Evolutionary conservation across 805 yeast species (phyloP).

Genomic region (Metschnikowia gelsemii): DNA sequence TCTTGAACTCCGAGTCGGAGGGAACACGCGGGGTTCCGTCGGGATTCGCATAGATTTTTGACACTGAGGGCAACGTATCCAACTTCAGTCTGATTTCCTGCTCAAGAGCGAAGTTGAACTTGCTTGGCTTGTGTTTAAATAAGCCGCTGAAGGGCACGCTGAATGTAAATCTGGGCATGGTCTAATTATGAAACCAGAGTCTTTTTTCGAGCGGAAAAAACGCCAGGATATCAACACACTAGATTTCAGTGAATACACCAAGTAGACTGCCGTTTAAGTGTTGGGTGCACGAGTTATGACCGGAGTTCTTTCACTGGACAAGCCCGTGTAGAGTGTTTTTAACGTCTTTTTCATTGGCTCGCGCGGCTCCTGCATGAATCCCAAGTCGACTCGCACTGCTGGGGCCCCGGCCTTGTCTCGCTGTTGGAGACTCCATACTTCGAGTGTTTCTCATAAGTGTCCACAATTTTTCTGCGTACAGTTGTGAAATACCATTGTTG

Average conservation of each 20-base stretch:
- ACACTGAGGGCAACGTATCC: conserved; percentile 61
- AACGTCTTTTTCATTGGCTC: neutral
- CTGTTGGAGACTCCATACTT: too few relatives aligned
- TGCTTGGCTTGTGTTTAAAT: conserved; percentile 37
- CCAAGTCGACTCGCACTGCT: too few relatives aligned
- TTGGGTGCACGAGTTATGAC: conserved; percentile 14
- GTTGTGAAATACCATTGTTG: too few relatives aligned
- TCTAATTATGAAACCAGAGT: too few relatives aligned
- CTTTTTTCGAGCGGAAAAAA: too few relatives aligned
- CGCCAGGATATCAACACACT: neutral
- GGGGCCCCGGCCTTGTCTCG: too few relatives aligned
- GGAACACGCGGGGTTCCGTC: conserved; percentile 76
- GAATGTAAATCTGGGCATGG: conserved; percentile 40
- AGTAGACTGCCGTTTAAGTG: too few relatives aligned
- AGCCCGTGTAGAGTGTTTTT: neutral
- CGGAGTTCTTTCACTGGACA: neutral
- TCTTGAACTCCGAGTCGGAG: conserved; percentile 66
- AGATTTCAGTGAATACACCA: too few relatives aligned
- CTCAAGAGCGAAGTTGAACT: conserved; percentile 51
- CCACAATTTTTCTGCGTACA: too few relatives aligned
- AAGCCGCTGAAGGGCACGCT: conserved; percentile 41
- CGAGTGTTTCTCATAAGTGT: too few relatives aligned
- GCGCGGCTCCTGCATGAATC: neutral
- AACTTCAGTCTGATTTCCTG: conserved; percentile 61
- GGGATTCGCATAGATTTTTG: conserved; percentile 66